These are phyloP conservation scores for Murraya paniculata DNA, from an alignment of 345 rosid species.

Conservation along the genomic window DNA sequence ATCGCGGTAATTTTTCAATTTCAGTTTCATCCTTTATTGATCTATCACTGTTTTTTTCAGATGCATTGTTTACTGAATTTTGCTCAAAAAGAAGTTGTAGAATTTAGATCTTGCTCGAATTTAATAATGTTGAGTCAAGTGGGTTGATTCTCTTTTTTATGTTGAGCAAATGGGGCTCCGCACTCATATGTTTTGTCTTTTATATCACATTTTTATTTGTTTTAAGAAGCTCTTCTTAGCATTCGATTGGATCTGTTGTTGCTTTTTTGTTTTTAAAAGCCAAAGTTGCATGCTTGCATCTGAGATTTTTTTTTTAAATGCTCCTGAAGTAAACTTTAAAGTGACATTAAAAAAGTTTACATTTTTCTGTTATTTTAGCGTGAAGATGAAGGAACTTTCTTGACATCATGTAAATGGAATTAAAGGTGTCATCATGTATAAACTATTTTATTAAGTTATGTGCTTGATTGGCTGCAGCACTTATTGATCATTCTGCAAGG, in stretches of 20 bases:
- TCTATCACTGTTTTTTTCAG: background rate
- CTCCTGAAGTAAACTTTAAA: background rate
- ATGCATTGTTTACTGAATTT: background rate
- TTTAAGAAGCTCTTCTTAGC: conserved; percentile 23
- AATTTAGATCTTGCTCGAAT: conserved; percentile 15
- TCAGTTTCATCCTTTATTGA: background rate
- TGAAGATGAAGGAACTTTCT: background rate
- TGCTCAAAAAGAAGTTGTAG: conserved; percentile 15
- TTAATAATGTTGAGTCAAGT: conserved; percentile 21
- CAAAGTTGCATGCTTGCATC: background rate
- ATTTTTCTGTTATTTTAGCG: background rate
- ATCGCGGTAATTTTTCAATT: conserved; percentile 52
- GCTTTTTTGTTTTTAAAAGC: conserved; percentile 22
- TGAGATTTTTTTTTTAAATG: background rate
- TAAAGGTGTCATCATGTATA: background rate
- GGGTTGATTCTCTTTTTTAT: conserved; percentile 21
- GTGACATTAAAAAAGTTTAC: background rate
- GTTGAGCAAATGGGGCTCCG: conserved; percentile 20
- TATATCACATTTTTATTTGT: background rate
- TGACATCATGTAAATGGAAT: background rate
- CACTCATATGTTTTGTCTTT: conserved; percentile 24
- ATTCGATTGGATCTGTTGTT: conserved; percentile 26
- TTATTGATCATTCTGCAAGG: conserved; percentile 88
- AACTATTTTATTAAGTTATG: background rate
- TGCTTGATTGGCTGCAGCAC: conserved; percentile 42